Conservation (phyloP, 345 rosid genomes). For the Populus alba region DNA sequence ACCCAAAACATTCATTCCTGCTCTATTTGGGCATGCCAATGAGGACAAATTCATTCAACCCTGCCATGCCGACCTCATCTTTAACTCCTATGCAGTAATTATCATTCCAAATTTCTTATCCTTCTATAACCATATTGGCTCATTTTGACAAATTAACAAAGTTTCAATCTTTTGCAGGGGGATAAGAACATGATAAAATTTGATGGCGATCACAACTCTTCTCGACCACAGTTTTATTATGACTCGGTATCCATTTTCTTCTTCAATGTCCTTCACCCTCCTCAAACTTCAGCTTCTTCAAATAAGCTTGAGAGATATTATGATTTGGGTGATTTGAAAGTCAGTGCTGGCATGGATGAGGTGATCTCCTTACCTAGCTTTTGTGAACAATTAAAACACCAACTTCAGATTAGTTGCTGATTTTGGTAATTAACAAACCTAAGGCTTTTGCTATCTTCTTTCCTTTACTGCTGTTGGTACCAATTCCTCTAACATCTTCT, state of each 20-base stretch:
- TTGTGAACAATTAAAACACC: not conserved
- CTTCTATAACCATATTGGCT: conserved; percentile 6
- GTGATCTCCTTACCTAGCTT: conserved; percentile 32
- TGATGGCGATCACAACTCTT: conserved; percentile 93
- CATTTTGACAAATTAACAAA: conserved; percentile 1
- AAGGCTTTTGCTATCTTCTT: not conserved
- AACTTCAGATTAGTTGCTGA: not conserved
- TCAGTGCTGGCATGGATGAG: conserved; percentile 63
- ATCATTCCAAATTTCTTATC: not conserved
- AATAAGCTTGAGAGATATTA: conserved; percentile 78
- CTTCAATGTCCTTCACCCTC: conserved; percentile 84
- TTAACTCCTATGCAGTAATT: conserved; percentile 33
- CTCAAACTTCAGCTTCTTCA: conserved; percentile 50
- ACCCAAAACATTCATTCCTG: conserved; percentile 33
- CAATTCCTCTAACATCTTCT: not conserved
- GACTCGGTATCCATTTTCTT: conserved; percentile 96
- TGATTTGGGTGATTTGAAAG: conserved; percentile 61
- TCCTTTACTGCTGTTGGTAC: too few species aligned
- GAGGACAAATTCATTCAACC: conserved; percentile 37
- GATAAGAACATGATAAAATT: conserved; percentile 92
- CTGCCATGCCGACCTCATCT: conserved; percentile 30
- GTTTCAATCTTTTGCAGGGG: conserved; percentile 55
- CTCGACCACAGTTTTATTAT: conserved; percentile 85
- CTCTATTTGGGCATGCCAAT: conserved; percentile 34
- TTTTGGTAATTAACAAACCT: not conserved